Percentiles rank a stretch among this genome's conserved stretches.
These are phyloP conservation scores for Chalaropsis thielavioides DNA, from an alignment of 2,329 filamentous ascomycete genomes.

Conservation along the genomic window DNA sequence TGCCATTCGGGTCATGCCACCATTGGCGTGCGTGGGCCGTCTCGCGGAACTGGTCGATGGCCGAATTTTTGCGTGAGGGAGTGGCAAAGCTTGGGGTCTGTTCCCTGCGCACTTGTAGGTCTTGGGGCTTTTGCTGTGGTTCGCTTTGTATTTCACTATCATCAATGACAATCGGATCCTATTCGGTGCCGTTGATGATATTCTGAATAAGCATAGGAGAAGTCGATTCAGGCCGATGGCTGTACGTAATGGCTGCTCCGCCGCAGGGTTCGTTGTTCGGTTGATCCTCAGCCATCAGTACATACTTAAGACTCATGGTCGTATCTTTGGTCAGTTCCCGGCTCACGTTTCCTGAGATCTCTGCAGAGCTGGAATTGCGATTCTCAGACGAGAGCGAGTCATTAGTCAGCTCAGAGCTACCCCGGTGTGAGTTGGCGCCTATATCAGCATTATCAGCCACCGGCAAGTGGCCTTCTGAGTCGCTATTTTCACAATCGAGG, in stretches of 20 bases:
- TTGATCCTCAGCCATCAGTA: not conserved
- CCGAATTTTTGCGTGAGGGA: not conserved
- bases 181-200: not conserved
- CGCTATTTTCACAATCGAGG: not conserved
- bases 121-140: not conserved
- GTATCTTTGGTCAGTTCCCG: not conserved
- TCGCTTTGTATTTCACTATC: not conserved
- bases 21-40: not conserved
- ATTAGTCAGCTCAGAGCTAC: not conserved
- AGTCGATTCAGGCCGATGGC: not conserved
- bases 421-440: too few relatives aligned
- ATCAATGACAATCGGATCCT: not conserved
- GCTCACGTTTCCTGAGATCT: not conserved
- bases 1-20: not conserved
- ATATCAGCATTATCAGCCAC: not conserved
- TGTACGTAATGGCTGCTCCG: not conserved
- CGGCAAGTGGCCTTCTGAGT: not conserved
- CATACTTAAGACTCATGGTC: not conserved
- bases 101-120: not conserved
- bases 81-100: not conserved
- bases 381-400: not conserved
- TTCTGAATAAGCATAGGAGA: not conserved
- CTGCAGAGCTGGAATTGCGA: not conserved
- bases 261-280: not conserved
- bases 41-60: not conserved